Evolutionary conservation across 139 green algal genomes (phyloP).

Genomic region (Coccomyxa sp.): DNA sequence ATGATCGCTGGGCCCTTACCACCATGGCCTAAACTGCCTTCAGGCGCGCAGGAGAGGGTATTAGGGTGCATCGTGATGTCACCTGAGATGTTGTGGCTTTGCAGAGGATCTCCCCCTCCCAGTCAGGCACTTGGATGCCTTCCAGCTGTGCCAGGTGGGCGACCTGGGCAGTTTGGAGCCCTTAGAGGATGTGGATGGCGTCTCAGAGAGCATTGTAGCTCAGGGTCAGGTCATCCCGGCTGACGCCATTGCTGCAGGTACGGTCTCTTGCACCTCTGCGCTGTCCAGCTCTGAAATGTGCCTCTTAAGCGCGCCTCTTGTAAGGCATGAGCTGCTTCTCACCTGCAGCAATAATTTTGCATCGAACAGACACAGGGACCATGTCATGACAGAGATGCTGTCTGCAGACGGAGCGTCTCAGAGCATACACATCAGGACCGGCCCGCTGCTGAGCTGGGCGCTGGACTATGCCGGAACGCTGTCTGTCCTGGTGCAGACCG

Average conservation of each 20-base stretch:
- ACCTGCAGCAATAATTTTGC: neutral
- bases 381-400: neutral
- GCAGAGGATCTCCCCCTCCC: too few relatives aligned
- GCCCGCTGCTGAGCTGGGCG: neutral
- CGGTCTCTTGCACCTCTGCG: neutral
- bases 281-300: too few relatives aligned
- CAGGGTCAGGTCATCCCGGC: neutral
- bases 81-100: too few relatives aligned
- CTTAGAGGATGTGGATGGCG: neutral
- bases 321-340: neutral
- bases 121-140: constrained; percentile 21
- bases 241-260: neutral
- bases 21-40: too few relatives aligned
- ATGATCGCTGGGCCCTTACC: too few relatives aligned
- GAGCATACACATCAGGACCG: neutral
- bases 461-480: neutral
- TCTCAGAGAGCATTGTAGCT: neutral
- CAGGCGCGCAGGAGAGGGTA: too few relatives aligned
- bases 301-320: neutral
- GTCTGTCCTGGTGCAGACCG: neutral
- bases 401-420: neutral
- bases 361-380: neutral
- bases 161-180: neutral
- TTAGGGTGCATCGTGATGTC: too few relatives aligned
- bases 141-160: neutral